Percentiles rank a stretch among this genome's conserved stretches.
These are phyloP conservation scores for Wickerhamiella qilinensis DNA, from an alignment of 805 yeast genomes.

Conservation along the genomic window DNA sequence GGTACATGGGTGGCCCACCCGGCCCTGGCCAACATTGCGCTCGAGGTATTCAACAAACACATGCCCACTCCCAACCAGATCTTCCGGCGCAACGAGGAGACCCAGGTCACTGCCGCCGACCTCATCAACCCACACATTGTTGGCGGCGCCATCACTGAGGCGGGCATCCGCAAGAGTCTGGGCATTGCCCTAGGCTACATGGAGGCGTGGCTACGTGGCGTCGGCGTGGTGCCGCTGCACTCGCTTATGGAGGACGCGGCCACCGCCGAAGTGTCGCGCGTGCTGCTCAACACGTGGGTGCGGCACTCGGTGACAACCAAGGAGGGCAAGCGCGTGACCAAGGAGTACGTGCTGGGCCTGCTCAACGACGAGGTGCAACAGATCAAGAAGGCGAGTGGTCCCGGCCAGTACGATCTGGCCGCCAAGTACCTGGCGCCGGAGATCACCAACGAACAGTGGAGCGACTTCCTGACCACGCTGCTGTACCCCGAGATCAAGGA, in stretches of 20 bases:
- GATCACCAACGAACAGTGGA: constrained; percentile 42
- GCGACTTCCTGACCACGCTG: constrained; percentile 51
- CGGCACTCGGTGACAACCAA: constrained; percentile 42
- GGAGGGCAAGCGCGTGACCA: constrained; percentile 37
- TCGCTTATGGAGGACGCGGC: constrained; percentile 69
- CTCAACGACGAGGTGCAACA: constrained; percentile 41
- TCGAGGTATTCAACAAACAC: constrained; percentile 53
- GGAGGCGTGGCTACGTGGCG: constrained; percentile 60
- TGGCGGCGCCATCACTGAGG: constrained; percentile 44
- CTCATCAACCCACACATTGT: constrained; percentile 45
- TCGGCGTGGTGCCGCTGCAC: constrained; percentile 62
- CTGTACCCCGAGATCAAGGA: constrained; percentile 39
- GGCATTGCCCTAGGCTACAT: constrained; percentile 51
- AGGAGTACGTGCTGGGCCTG: constrained; percentile 32
- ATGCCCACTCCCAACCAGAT: constrained; percentile 66
- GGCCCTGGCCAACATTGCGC: constrained; percentile 47
- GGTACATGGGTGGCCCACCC: constrained; percentile 74
- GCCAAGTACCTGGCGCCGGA: constrained; percentile 47
- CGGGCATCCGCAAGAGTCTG: constrained; percentile 47
- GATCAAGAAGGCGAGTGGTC: constrained; percentile 31
- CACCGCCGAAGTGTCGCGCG: constrained; percentile 62
- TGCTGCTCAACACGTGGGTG: constrained; percentile 63
- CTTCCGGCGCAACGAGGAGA: constrained; percentile 34
- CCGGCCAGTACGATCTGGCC: constrained; percentile 37
- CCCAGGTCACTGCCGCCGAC: constrained; percentile 38